Base-by-base conservation (phyloP, 768 basidiomycete species). In the Hygrophoropsis aurantiaca region DNA sequence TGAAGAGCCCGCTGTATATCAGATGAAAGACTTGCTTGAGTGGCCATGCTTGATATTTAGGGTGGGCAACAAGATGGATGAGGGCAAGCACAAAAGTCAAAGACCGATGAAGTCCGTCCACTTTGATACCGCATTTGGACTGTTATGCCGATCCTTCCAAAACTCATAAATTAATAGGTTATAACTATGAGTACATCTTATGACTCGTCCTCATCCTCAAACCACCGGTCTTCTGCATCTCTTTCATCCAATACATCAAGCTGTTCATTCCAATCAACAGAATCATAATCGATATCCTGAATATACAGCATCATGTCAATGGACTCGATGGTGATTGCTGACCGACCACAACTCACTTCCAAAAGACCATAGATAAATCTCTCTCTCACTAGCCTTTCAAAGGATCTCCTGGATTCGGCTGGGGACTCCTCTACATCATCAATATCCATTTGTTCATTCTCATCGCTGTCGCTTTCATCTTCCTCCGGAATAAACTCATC, bases 301-400 rank as follows among this genome's bases (percentile, higher is more conserved):
- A 46, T 25, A 43, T 37, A 35, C n/a, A n/a, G n/a, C n/a, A n/a
- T n/a, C n/a, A 25, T 24, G 24, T 32, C 43, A 18, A 45, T 41
- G 38, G 34, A 40, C 41, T 51, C 44, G 46, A 39, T n/a, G 36
- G 23, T 15, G 18, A 35, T 15, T n/a, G n/a, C n/a, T n/a, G n/a
- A n/a, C n/a, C n/a, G 3, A 20, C 30, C 15, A 8, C 13, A 7
- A 34, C 81, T 65, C 66, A 82, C 89, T 63, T 87, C 84, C 10
- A 91, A 69, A 47, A 83, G 61, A 5, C 89, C 89, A 53, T 90
- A 88, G 19, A 91, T 85, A 54, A 90, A 84, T 10, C 74, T 69
- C 60, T 90, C 87, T 41, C 68, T 75, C n/a, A 91, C 63, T 23
- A 72, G 65, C 34, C 86, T 70, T 57, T 82, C 77, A 62, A 90